Conservation (phyloP, 176 grass and related monocot genomes). For the Aegilops longissima region DNA sequence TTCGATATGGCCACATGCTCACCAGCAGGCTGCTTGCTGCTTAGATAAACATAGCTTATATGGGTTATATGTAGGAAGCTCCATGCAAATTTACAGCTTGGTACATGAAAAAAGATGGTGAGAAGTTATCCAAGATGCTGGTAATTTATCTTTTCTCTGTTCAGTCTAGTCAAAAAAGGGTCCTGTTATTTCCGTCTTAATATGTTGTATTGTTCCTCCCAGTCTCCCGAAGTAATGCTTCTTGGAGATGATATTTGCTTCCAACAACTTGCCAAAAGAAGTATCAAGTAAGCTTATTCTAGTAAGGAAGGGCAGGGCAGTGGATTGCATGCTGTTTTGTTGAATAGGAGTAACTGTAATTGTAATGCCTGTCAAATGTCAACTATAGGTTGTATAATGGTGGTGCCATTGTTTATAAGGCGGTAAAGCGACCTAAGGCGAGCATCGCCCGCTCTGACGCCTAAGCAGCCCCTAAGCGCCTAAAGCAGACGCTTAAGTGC, state of each 20-base stretch:
- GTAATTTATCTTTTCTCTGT: slow-evolving; percentile 25
- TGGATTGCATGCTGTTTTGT: slow-evolving; percentile 16
- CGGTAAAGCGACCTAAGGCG: no score
- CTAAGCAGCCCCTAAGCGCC: no score
- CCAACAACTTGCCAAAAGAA: slow-evolving; percentile 23
- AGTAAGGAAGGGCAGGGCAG: slow-evolving; percentile 13
- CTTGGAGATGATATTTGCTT: slow-evolving; percentile 28
- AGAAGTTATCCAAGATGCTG: not conserved
- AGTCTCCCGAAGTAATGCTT: slow-evolving; percentile 27
- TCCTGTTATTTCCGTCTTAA: not conserved
- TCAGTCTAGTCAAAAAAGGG: slow-evolving; percentile 9
- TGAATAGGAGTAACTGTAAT: slow-evolving; percentile 16
- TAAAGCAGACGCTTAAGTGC: no score
- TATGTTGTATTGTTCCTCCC: slow-evolving; percentile 6
- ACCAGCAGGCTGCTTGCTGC: slow-evolving; percentile 7
- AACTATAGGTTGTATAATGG: slow-evolving; percentile 5
- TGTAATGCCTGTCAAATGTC: slow-evolving; percentile 19
- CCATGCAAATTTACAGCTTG: not conserved
- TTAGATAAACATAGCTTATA: slow-evolving; percentile 17
- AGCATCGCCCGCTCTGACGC: no score
- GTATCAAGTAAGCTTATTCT: slow-evolving; percentile 36
- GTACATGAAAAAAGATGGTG: slow-evolving; percentile 5
- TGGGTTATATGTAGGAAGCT: slow-evolving; percentile 16
- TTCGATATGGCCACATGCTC: slow-evolving; percentile 8
- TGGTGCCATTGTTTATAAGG: not conserved